Conservation (phyloP, 1,284 basidiomycete genomes). For the Mycosarcoma mackinlayi region DNA sequence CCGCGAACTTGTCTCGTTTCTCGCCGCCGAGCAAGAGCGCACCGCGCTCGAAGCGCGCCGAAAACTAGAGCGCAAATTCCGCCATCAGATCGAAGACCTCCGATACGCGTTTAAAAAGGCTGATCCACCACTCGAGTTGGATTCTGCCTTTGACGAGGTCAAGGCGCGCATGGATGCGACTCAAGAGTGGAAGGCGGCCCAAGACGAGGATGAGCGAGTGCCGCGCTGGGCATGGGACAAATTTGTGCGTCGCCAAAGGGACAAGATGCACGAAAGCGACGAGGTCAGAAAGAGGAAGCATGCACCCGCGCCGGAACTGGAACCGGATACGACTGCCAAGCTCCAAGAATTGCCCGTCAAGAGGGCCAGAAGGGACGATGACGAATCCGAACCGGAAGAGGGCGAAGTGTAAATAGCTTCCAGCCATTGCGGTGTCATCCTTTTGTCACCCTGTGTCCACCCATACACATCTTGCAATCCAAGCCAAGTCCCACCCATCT, state of each 20-base stretch:
- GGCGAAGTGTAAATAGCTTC: slow-evolving; percentile 33
- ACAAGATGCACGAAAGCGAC: slow-evolving; percentile 29
- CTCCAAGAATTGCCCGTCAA: slow-evolving; percentile 1
- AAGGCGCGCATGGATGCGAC: slow-evolving; percentile 17
- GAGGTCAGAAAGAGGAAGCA: slow-evolving; percentile 32
- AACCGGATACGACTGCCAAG: no score
- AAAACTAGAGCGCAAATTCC: slow-evolving; percentile 82
- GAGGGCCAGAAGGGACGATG: slow-evolving; percentile 13
- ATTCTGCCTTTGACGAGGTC: slow-evolving; percentile 41
- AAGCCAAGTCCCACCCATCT: no score
- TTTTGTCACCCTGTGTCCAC: no score
- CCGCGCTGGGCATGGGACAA: slow-evolving; percentile 60
- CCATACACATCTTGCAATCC: no score
- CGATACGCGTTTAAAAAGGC: slow-evolving; percentile 94
- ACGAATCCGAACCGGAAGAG: slow-evolving; percentile 41
- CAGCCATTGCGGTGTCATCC: no score
- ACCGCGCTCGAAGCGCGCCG: slow-evolving; percentile 74
- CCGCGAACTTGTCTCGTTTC: slow-evolving; percentile 25
- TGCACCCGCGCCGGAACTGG: no score
- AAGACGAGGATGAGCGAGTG: slow-evolving; percentile 47
- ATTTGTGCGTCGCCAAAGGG: slow-evolving; percentile 58
- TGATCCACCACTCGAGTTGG: slow-evolving; percentile 73
- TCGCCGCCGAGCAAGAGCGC: slow-evolving; percentile 32
- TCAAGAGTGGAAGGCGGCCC: slow-evolving; percentile 42
- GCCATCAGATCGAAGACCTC: slow-evolving; percentile 92